Evolutionary conservation across 2,329 filamentous ascomycete species (phyloP).

Genomic region (Exophiala lecanii-corni): DNA sequence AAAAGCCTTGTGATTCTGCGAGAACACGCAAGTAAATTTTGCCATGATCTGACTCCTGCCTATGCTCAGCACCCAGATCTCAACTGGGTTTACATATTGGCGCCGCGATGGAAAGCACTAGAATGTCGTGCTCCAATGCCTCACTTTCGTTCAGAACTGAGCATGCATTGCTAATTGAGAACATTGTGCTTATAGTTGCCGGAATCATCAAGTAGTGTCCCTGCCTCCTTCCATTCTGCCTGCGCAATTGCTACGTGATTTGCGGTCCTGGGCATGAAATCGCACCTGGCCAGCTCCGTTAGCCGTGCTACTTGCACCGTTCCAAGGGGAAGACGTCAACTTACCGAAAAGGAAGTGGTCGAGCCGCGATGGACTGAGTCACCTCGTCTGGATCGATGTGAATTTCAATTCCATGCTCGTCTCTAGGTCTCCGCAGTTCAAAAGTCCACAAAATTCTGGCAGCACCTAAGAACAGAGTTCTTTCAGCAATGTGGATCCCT

Average conservation of each 20-base stretch:
- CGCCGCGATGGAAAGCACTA: too few relatives aligned
- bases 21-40: too few relatives aligned
- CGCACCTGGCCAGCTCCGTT: not conserved
- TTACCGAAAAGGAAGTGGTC: constrained; percentile 1
- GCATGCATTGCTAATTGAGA: not conserved
- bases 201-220: not conserved
- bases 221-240: not conserved
- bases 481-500: constrained; percentile 48
- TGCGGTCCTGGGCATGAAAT: not conserved
- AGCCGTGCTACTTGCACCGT: too few relatives aligned
- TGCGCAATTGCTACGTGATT: not conserved
- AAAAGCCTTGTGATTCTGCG: too few relatives aligned
- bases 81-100: too few relatives aligned
- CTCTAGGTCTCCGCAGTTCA: constrained; percentile 10
- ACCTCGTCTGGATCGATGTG: constrained; percentile 1
- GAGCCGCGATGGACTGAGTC: constrained; percentile 1
- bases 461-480: constrained; percentile 46
- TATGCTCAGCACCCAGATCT: too few relatives aligned
- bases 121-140: too few relatives aligned
- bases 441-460: constrained; percentile 50
- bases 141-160: too few relatives aligned
- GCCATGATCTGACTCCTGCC: too few relatives aligned
- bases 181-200: constrained; percentile 3
- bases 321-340: too few relatives aligned
- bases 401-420: not conserved